Base-by-base conservation (phyloP, 2,329 filamentous ascomycete species). In the Colletotrichum sp. region DNA sequence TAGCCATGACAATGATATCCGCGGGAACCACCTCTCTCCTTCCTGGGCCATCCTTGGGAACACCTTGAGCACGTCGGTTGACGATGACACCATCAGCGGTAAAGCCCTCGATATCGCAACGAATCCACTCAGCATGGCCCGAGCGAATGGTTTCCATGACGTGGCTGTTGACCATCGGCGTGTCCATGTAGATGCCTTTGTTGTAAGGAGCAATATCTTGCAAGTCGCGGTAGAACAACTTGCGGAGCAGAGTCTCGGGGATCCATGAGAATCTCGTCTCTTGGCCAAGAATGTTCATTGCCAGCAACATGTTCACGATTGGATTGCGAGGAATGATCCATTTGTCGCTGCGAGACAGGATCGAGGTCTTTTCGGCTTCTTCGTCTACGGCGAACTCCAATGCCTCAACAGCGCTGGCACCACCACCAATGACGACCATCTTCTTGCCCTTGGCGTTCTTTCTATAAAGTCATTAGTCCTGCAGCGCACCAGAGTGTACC, bases 281-380 rank as follows among this genome's bases (percentile, higher is more conserved):
- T 60, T 93, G 92, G 2, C 95, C 95, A 76, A 96, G 93, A 68
- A 97, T 90, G 83, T 98, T 98, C 80, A 95, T 86, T 4, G 94
- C 91, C 2, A 98, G 89, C 2, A 98, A 87, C 3, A 91, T 88
- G 81, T 98, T 93, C 67, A 97, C 88, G 59, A 97, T 65, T 0
- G 94, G 87, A 78, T 98, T 97, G 10, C 95, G 90, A 0, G 95
- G 95, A 69, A 96, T 96, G 77, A 97, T 95, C 95, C 95, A 96
- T 83, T 96, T 97, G 80, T 96, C 95, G 16, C 92, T 94, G 26
- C 95, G 90, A 0, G 95, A 92, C 12, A 98, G 89, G 34, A 98
- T 92, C 72, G 92, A 93, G 0, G 93, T 93, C 80, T 95, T 92
- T 9, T 87, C 86, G 0, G 95, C 95, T 6, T 92, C 89, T 57